A percentile compares a stretch with the other conserved stretches of the same genome.
phyloP scores from a whole-genome alignment of 2,329 filamentous ascomycete genomes.

The Annulohypoxylon truncatum region DNA sequence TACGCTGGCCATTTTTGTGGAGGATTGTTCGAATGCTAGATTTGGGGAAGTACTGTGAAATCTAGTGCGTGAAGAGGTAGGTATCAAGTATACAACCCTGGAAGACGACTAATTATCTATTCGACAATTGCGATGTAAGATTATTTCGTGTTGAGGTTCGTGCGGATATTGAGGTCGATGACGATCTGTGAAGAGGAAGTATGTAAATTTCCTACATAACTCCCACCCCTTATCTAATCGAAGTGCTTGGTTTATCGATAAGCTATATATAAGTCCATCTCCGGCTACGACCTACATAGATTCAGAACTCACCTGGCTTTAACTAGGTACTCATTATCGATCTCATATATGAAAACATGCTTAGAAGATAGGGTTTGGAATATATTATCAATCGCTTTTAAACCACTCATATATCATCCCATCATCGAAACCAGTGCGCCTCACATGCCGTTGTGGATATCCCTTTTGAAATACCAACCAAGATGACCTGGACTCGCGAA shows the following conservation, averaged over 20 bases:
- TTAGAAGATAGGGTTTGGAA: not conserved
- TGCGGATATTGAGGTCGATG: slow-evolving; percentile 1
- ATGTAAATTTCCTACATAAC: slow-evolving; percentile 21
- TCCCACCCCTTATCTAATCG: slow-evolving; percentile 18
- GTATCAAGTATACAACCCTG: not conserved
- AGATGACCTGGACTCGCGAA: not conserved
- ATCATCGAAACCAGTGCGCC: not conserved
- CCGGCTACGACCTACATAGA: too few relatives aligned
- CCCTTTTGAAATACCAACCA: slow-evolving; percentile 1
- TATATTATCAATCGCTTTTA: not conserved
- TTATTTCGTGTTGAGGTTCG: not conserved
- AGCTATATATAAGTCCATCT: not conserved
- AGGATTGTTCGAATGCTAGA: not conserved
- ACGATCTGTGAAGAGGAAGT: slow-evolving; percentile 5
- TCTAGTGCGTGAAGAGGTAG: not conserved
- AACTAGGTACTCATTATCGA: not conserved
- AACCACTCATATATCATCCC: not conserved
- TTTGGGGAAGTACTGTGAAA: not conserved
- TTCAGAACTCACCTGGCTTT: not conserved
- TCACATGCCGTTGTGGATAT: not conserved
- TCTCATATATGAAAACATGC: not conserved
- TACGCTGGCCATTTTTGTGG: slow-evolving; percentile 45
- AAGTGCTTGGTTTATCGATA: slow-evolving; percentile 21
- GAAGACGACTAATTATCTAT: not conserved
- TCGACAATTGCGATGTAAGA: not conserved